These are phyloP conservation scores for Pythium coloratum DNA, from an alignment of 352 stramenopile genomes.

Conservation along the genomic window DNA sequence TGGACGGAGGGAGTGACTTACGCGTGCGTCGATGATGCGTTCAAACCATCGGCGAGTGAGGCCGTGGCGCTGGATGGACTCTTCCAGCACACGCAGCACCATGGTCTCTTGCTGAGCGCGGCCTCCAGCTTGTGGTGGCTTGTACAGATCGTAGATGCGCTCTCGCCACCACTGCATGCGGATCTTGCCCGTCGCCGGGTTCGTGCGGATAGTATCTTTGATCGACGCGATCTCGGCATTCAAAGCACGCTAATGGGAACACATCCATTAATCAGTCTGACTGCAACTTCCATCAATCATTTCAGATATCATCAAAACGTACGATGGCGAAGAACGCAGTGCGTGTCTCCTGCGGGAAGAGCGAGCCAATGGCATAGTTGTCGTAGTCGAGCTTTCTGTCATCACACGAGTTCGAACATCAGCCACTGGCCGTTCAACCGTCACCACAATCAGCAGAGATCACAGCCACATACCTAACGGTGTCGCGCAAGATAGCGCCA, in stretches of 20 bases:
- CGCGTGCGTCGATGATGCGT: slow-evolving; percentile 84
- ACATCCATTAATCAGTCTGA: not conserved
- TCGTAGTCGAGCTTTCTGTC: slow-evolving; percentile 84
- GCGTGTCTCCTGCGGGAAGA: slow-evolving; percentile 65
- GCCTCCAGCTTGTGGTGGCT: slow-evolving; percentile 11
- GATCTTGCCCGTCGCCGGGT: slow-evolving; percentile 86
- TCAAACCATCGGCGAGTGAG: slow-evolving; percentile 92
- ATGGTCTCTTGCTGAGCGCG: slow-evolving; percentile 45
- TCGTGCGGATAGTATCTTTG: slow-evolving; percentile 87
- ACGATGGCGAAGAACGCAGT: slow-evolving; percentile 83
- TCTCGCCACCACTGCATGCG: slow-evolving; percentile 93
- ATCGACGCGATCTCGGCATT: slow-evolving; percentile 91
- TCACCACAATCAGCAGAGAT: not conserved
- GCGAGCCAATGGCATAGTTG: slow-evolving; percentile 73
- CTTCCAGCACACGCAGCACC: slow-evolving; percentile 65
- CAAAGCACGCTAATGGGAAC: slow-evolving; percentile 61
- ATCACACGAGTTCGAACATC: slow-evolving; percentile 1
- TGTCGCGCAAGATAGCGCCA: slow-evolving; percentile 38
- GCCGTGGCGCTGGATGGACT: slow-evolving; percentile 65
- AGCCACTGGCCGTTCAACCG: not conserved
- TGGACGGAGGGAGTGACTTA: slow-evolving; percentile 21
- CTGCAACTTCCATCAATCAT: not conserved
- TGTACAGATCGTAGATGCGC: slow-evolving; percentile 73
- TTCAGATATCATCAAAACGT: not conserved
- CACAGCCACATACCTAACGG: slow-evolving; percentile 36